phyloP scores from a whole-genome alignment of 768 basidiomycete genomes.

The Mycena metata region DNA sequence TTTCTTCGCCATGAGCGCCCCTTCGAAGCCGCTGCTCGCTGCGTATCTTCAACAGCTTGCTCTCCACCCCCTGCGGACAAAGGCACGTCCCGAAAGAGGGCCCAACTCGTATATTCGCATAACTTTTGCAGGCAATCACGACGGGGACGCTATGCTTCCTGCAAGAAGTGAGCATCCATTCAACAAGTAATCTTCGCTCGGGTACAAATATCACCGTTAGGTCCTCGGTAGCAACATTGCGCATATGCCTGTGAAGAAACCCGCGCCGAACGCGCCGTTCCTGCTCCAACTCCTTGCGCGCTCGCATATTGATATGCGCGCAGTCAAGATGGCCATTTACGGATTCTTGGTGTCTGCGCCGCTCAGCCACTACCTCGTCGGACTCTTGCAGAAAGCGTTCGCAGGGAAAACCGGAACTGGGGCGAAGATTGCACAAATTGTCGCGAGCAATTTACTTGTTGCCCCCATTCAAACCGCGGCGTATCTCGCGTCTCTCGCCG shows the following conservation, averaged over 20 bases:
- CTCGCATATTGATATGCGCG: conserved; percentile 74
- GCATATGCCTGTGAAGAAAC: conserved; percentile 64
- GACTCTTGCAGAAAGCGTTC: conserved; percentile 80
- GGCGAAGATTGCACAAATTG: conserved; percentile 77
- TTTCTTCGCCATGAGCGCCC: conserved; percentile 2
- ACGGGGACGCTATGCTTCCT: conserved; percentile 76
- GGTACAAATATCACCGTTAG: conserved; percentile 1
- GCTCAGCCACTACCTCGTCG: conserved; percentile 80
- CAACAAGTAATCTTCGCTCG: no score
- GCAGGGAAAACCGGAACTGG: conserved; percentile 69
- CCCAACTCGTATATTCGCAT: no score
- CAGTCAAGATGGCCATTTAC: conserved; percentile 87
- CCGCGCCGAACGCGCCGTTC: conserved; percentile 67
- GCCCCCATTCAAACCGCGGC: conserved; percentile 83
- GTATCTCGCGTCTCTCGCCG: conserved; percentile 83
- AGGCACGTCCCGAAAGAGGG: conserved; percentile 45
- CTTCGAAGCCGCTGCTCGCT: conserved; percentile 44
- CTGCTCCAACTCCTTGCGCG: conserved; percentile 66
- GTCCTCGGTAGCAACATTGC: conserved; percentile 78
- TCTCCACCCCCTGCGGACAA: conserved; percentile 81
- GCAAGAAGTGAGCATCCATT: conserved; percentile 69
- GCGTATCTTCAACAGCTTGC: conserved; percentile 79
- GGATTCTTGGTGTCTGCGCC: conserved; percentile 90
- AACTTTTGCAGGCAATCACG: conserved; percentile 61
- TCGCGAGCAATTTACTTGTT: conserved; percentile 82